Percentiles rank a stretch among this genome's conserved stretches.
These are phyloP conservation scores for Plasmodium vivax DNA, from an alignment of 169 alveolate species.

Conservation along the genomic window DNA sequence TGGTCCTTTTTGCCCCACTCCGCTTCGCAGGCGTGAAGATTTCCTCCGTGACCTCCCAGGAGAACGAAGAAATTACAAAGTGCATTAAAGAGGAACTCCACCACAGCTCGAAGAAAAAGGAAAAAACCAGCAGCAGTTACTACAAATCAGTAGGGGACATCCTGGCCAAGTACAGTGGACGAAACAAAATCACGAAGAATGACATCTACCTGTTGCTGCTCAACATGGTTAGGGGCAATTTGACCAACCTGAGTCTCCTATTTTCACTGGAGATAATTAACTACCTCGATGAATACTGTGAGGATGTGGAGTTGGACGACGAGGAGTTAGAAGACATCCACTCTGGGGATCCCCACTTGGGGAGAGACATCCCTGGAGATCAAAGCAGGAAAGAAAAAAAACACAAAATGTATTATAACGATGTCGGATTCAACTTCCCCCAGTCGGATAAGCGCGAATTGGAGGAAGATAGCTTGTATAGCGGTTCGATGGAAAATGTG, in stretches of 20 bases:
- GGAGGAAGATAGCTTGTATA: slow-evolving; percentile 4
- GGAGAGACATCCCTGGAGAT: background rate
- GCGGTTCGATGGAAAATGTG: slow-evolving; percentile 1
- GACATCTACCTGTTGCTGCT: slow-evolving; percentile 27
- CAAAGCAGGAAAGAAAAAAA: background rate
- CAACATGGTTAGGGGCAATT: slow-evolving; percentile 45
- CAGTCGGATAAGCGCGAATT: background rate
- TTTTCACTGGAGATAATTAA: slow-evolving; percentile 65
- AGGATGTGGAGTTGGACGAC: slow-evolving; percentile 5
- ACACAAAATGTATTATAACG: slow-evolving; percentile 6
- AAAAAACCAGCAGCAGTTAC: background rate
- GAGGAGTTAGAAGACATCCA: background rate
- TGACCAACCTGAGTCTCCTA: slow-evolving; percentile 59
- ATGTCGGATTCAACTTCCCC: slow-evolving; percentile 1
- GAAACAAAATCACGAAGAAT: background rate
- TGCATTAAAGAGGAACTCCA: slow-evolving; percentile 15
- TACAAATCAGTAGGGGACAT: slow-evolving; percentile 40
- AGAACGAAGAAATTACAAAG: slow-evolving; percentile 16
- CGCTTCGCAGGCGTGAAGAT: slow-evolving; percentile 2
- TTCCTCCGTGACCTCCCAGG: slow-evolving; percentile 36
- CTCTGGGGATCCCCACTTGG: background rate
- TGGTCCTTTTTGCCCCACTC: background rate
- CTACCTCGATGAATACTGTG: slow-evolving; percentile 55
- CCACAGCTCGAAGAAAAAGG: background rate
- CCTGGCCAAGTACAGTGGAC: background rate